A percentile compares a stretch with the other conserved stretches of the same genome.
phyloP scores from a whole-genome alignment of 441 rosid species.

The Gossypium schwendimanii region DNA sequence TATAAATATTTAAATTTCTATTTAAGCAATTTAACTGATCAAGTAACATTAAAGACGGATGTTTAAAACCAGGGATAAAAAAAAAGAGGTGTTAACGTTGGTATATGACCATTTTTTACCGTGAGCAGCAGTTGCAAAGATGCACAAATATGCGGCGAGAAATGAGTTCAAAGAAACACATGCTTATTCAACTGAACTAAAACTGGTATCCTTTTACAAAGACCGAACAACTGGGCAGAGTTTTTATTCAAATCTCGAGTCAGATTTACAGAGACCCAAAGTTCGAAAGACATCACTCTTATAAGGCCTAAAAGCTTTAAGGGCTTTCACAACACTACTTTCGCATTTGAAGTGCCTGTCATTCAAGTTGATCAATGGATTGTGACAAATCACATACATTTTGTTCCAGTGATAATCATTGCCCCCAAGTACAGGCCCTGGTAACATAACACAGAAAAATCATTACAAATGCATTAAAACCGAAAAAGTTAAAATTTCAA shows the following conservation, averaged over 20 bases:
- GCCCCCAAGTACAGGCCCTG: constrained; percentile 61
- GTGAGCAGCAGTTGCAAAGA: not conserved
- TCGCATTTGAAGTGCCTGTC: constrained; percentile 7
- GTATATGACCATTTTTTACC: not conserved
- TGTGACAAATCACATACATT: not conserved
- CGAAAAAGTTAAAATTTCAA: not conserved
- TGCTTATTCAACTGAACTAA: constrained; percentile 6
- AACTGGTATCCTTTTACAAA: constrained; percentile 16
- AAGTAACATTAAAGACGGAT: too few species aligned
- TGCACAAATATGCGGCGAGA: constrained; percentile 18
- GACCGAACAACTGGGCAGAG: constrained; percentile 12
- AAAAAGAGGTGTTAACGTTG: too few species aligned
- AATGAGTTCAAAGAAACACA: constrained; percentile 9
- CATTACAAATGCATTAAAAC: constrained; percentile 3
- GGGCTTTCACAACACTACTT: constrained; percentile 9
- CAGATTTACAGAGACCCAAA: constrained; percentile 10
- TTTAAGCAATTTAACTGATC: too few species aligned
- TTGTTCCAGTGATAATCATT: constrained; percentile 20
- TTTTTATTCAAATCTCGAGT: constrained; percentile 24
- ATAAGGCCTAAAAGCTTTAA: constrained; percentile 9
- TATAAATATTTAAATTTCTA: too few species aligned
- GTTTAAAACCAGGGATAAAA: too few species aligned
- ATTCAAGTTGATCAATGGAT: constrained; percentile 18
- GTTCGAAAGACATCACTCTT: constrained; percentile 1
- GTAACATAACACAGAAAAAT: not conserved